Evolutionary conservation across 2,329 filamentous ascomycete species (phyloP).

Genomic region (Stagonosporopsis tanaceti): DNA sequence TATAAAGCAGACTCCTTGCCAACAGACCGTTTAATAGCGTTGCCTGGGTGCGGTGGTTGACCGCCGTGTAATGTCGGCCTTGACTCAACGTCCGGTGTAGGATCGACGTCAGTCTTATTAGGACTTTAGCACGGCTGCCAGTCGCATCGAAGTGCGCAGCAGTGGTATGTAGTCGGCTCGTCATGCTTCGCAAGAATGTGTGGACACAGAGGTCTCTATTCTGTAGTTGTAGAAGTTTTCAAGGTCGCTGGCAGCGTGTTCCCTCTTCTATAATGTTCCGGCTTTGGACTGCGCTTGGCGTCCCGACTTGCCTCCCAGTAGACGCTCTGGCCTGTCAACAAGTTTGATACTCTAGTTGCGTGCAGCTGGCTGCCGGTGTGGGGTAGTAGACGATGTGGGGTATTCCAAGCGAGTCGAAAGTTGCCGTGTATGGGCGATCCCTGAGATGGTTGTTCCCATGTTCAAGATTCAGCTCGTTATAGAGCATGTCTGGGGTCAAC

Average conservation of each 20-base stretch:
- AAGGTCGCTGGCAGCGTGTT: neutral
- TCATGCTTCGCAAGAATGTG: conserved; percentile 5
- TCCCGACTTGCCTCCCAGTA: neutral
- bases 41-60: neutral
- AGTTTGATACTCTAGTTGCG: neutral
- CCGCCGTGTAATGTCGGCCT: conserved; percentile 4
- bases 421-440: conserved; percentile 1
- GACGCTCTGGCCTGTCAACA: conserved; percentile 4
- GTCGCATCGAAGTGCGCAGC: conserved; percentile 14
- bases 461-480: neutral
- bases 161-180: conserved; percentile 11
- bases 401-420: neutral
- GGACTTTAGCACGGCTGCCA: conserved; percentile 6
- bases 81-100: neutral
- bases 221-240: neutral
- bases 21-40: conserved; percentile 1
- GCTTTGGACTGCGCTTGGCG: neutral
- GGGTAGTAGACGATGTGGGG: neutral
- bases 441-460: neutral
- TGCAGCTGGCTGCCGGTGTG: neutral
- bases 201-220: neutral
- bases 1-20: conserved; percentile 26
- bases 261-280: neutral
- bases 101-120: neutral
- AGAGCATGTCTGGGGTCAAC: conserved; percentile 8